Percentiles rank a stretch among this genome's conserved stretches.
These are phyloP conservation scores for Pisolithus marmoratus DNA, from an alignment of 768 basidiomycete genomes.

Conservation along the genomic window DNA sequence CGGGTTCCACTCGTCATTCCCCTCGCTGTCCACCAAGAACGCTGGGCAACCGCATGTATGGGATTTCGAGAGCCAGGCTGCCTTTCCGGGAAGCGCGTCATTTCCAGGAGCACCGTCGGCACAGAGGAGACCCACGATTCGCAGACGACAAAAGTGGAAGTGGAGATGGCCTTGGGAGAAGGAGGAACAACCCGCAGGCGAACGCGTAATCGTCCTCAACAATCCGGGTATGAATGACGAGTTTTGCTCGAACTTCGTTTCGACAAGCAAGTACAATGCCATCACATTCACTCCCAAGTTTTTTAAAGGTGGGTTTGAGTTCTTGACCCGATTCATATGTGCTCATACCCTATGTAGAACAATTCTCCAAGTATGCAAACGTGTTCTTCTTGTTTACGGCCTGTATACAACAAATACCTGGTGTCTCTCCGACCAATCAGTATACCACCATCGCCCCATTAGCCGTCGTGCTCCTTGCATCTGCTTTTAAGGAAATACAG, in stretches of 20 bases:
- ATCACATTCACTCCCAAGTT: slow-evolving; percentile 90
- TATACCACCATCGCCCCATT: slow-evolving; percentile 96
- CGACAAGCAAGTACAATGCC: slow-evolving; percentile 92
- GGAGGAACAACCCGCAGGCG: slow-evolving; percentile 57
- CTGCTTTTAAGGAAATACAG: slow-evolving; percentile 92
- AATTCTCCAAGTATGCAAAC: slow-evolving; percentile 99
- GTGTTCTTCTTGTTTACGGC: slow-evolving; percentile 98
- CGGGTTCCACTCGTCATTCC: slow-evolving; percentile 45
- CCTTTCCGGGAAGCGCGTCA: slow-evolving; percentile 40
- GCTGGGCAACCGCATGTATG: slow-evolving; percentile 58
- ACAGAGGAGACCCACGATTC: slow-evolving; percentile 11
- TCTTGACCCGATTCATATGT: background rate
- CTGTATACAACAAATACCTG: slow-evolving; percentile 95
- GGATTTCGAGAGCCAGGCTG: slow-evolving; percentile 67
- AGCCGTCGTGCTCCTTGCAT: slow-evolving; percentile 81
- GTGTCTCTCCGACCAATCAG: slow-evolving; percentile 90
- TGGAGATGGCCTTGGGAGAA: slow-evolving; percentile 89
- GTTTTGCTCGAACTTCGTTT: slow-evolving; percentile 78
- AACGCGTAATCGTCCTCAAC: slow-evolving; percentile 81
- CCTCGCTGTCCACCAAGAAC: slow-evolving; percentile 28
- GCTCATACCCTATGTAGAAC: slow-evolving; percentile 49
- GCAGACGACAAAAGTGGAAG: slow-evolving; percentile 15
- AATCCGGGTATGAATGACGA: slow-evolving; percentile 60
- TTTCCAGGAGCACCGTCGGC: slow-evolving; percentile 29
- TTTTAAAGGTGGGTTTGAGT: slow-evolving; percentile 60